These are phyloP conservation scores for Westerdykella sp. DNA, from an alignment of 2,329 filamentous ascomycete species.

Conservation along the genomic window DNA sequence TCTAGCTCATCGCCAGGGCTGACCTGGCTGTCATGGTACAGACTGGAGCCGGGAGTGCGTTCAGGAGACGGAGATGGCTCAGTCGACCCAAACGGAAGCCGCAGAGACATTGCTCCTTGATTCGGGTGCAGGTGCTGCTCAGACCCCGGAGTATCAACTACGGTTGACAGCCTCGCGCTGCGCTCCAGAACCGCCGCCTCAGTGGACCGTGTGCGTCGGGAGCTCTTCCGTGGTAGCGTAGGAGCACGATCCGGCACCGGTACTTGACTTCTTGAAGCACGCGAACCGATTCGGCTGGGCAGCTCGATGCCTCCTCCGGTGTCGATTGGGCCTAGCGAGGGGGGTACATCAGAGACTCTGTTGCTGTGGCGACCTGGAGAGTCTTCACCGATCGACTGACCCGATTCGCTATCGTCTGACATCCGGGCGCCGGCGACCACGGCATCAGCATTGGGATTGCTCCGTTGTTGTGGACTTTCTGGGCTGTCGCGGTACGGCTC, in stretches of 20 bases:
- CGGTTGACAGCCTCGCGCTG: slow-evolving; percentile 22
- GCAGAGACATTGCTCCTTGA: slow-evolving; percentile 19
- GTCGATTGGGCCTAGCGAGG: slow-evolving; percentile 56
- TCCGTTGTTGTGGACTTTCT: slow-evolving; percentile 14
- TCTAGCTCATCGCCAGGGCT: slow-evolving; percentile 8
- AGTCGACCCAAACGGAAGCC: slow-evolving; percentile 33
- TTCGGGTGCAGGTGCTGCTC: slow-evolving; percentile 22
- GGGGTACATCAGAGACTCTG: slow-evolving; percentile 47
- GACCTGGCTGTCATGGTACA: slow-evolving; percentile 19
- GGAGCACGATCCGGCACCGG: slow-evolving; percentile 28
- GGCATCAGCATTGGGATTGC: slow-evolving; percentile 4
- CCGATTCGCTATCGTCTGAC: slow-evolving; percentile 37
- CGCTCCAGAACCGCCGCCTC: slow-evolving; percentile 23
- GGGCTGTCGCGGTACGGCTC: slow-evolving; percentile 53
- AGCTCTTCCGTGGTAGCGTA: slow-evolving; percentile 64
- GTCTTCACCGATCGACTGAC: slow-evolving; percentile 35
- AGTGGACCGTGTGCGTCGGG: slow-evolving; percentile 39
- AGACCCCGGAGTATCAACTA: slow-evolving; percentile 15
- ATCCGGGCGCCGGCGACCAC: slow-evolving; percentile 33
- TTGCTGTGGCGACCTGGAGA: slow-evolving; percentile 38
- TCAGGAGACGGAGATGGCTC: slow-evolving; percentile 34
- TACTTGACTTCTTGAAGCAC: slow-evolving; percentile 40
- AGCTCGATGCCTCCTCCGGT: slow-evolving; percentile 55
- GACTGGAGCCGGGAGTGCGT: slow-evolving; percentile 30
- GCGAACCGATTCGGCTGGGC: slow-evolving; percentile 58